Conservation (phyloP, 2,329 filamentous ascomycete species). For the Monosporascus sp. region DNA sequence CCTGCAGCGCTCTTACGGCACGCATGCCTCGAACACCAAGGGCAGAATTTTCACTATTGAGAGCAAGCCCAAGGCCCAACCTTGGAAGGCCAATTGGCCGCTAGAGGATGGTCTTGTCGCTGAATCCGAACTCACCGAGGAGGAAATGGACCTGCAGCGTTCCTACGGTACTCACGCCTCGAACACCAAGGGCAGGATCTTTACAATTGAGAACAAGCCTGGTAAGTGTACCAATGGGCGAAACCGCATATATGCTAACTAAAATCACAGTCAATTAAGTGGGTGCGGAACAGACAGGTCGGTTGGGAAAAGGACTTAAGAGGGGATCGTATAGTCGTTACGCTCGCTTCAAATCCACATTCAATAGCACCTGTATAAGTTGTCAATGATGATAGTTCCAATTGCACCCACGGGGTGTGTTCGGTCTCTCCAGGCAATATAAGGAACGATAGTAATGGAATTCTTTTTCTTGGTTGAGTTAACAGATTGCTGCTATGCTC, state of each 20-base stretch:
- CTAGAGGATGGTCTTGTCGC: neutral
- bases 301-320: neutral
- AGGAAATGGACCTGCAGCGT: conserved; percentile 8
- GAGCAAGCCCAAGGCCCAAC: conserved; percentile 2
- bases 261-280: neutral
- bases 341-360: neutral
- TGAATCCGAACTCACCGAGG: conserved; percentile 1
- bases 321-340: neutral
- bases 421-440: neutral
- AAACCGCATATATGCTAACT: neutral
- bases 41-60: conserved; percentile 9
- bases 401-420: neutral
- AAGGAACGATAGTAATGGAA: neutral
- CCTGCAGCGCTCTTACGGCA: conserved; percentile 12
- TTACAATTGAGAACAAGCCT: conserved; percentile 4
- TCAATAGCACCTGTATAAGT: neutral
- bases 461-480: too few species aligned
- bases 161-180: conserved; percentile 14
- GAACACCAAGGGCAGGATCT: conserved; percentile 15
- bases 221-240: neutral
- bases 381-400: neutral
- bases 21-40: conserved; percentile 16
- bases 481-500: too few species aligned
- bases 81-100: neutral
- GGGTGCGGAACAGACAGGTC: neutral